A percentile compares a stretch with the other conserved stretches of the same genome.
These are phyloP conservation scores for Moesziomyces antarcticus DNA, from an alignment of 1,284 basidiomycete species.

Conservation along the genomic window DNA sequence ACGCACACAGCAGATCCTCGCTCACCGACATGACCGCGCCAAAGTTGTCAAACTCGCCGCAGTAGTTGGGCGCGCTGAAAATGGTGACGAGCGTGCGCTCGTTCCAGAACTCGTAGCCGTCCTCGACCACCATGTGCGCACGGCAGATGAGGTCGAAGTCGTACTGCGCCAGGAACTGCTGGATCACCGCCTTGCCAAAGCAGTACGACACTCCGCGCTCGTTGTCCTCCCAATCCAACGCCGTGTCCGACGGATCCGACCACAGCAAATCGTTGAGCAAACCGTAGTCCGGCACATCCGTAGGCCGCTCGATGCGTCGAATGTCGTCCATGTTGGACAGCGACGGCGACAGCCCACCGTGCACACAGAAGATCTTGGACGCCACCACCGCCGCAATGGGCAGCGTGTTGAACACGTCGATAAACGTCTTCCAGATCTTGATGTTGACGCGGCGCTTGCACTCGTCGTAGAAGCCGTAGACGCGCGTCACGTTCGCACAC, in stretches of 20 bases:
- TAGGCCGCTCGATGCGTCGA: constrained; percentile 94
- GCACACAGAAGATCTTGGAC: constrained; percentile 99
- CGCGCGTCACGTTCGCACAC: constrained; percentile 98
- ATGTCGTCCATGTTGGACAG: constrained; percentile 99
- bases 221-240: constrained; percentile 99
- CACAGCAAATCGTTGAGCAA: constrained; percentile 96
- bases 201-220: constrained; percentile 99
- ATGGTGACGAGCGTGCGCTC: constrained; percentile 97
- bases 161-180: constrained; percentile 83
- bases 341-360: constrained; percentile 97
- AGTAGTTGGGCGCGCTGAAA: constrained; percentile 93
- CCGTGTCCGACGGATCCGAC: constrained; percentile 98
- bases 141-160: constrained; percentile 99
- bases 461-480: constrained; percentile 99
- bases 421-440: constrained; percentile 99
- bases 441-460: constrained; percentile 99
- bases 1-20: constrained; percentile 95
- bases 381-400: constrained; percentile 99
- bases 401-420: constrained; percentile 99
- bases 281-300: constrained; percentile 99
- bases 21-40: constrained; percentile 85
- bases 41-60: constrained; percentile 98
- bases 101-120: constrained; percentile 99
- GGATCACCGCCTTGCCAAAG: constrained; percentile 97
- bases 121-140: constrained; percentile 99